Conservation (phyloP, 805 yeast species). For the Myxozyma mucilagina region DNA sequence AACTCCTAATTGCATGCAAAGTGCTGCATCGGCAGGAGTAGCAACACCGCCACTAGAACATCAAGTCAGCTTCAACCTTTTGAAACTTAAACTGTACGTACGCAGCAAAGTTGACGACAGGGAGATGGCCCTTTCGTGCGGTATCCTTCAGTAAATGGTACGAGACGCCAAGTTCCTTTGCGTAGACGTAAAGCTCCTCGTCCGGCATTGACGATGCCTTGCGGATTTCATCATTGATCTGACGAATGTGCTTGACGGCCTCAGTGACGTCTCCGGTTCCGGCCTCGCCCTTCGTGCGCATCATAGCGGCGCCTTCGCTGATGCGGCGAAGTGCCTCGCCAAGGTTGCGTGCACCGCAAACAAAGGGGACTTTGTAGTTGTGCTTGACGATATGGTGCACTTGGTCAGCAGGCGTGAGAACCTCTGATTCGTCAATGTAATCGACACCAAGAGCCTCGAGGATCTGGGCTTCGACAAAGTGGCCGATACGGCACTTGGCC, state of each 20-base stretch:
- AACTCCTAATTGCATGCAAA: conserved; percentile 78
- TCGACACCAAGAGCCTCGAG: conserved; percentile 71
- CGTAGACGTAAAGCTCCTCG: conserved; percentile 51
- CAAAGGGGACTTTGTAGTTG: conserved; percentile 70
- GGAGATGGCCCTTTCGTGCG: conserved; percentile 59
- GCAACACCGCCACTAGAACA: conserved; percentile 67
- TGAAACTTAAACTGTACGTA: not conserved
- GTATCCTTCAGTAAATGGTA: conserved; percentile 53
- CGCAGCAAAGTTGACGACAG: conserved; percentile 84
- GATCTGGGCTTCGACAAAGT: conserved; percentile 77
- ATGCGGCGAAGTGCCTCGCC: conserved; percentile 82
- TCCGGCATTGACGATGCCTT: conserved; percentile 47
- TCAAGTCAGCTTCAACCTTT: not conserved
- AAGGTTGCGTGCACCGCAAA: conserved; percentile 78
- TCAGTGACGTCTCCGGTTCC: conserved; percentile 86
- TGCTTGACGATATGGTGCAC: conserved; percentile 60
- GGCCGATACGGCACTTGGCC: conserved; percentile 87
- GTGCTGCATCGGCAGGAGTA: conserved; percentile 84
- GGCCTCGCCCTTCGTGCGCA: conserved; percentile 85
- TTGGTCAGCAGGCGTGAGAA: conserved; percentile 79
- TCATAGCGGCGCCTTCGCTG: conserved; percentile 83
- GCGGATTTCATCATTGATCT: conserved; percentile 58
- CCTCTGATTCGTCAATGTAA: conserved; percentile 83
- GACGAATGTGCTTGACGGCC: conserved; percentile 72
- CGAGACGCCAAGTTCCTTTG: conserved; percentile 62